These are phyloP conservation scores for Boletus pseudopeckii DNA, from an alignment of 768 basidiomycete genomes.

Conservation along the genomic window DNA sequence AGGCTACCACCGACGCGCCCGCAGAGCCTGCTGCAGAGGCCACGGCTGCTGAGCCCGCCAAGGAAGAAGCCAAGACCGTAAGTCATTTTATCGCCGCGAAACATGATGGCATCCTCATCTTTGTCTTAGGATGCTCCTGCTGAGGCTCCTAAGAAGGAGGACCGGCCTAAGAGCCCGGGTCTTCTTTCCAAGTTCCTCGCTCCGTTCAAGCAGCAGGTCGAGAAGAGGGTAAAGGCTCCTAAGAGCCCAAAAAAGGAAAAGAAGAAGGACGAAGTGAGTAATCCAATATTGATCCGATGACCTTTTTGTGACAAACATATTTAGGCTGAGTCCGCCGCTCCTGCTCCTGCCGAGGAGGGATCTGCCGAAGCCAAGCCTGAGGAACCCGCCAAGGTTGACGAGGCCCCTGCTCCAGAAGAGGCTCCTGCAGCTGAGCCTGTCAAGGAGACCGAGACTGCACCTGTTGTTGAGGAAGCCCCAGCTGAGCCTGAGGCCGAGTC, in stretches of 20 bases:
- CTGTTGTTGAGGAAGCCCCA: slow-evolving; percentile 21
- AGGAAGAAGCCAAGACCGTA: slow-evolving; percentile 45
- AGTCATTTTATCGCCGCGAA: slow-evolving; percentile 15
- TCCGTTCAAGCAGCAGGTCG: slow-evolving; percentile 61
- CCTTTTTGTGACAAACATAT: not conserved
- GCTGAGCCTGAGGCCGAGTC: slow-evolving; percentile 29
- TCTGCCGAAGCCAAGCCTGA: slow-evolving; percentile 27
- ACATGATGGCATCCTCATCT: slow-evolving; percentile 27
- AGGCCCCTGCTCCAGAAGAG: slow-evolving; percentile 35
- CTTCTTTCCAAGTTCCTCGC: slow-evolving; percentile 76
- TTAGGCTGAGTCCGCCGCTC: slow-evolving; percentile 32
- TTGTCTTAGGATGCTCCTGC: slow-evolving; percentile 40
- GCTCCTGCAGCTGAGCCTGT: slow-evolving; percentile 48
- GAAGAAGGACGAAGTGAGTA: slow-evolving; percentile 69
- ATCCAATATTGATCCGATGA: not conserved
- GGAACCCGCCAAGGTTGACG: slow-evolving; percentile 42
- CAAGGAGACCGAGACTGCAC: slow-evolving; percentile 60
- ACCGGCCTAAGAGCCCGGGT: slow-evolving; percentile 76
- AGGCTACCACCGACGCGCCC: slow-evolving; percentile 21
- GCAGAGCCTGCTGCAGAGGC: slow-evolving; percentile 30
- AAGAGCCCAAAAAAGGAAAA: slow-evolving; percentile 82
- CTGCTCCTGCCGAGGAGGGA: slow-evolving; percentile 36
- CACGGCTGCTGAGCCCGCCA: slow-evolving; percentile 33
- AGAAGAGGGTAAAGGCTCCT: slow-evolving; percentile 58
- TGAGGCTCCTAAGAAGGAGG: slow-evolving; percentile 62